Base-by-base conservation (phyloP, 176 grass and related monocot species). In the barley (Hordeum vulgare) region DNA sequence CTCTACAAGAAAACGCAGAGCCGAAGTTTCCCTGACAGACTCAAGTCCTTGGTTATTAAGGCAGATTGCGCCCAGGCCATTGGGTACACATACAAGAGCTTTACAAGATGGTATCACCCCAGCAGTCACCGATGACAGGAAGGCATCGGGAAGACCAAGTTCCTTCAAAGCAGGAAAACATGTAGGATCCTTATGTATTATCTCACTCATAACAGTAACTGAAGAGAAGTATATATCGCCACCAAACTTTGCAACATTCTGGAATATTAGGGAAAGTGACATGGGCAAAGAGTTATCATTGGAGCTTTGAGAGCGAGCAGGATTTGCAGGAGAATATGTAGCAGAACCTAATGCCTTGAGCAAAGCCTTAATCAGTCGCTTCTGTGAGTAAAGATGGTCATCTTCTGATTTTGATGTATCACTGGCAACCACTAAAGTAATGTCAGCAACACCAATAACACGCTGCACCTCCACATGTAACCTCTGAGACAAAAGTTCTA, bases 201-300 rank as follows among this genome's bases (percentile, higher is more conserved):
- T 99, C 84, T 99, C 96, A 53, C 93, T 96, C 96, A 99, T 96
- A 86, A 99, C 90, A 85, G 93, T 93, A 71, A 99, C 96, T 74
- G 93, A 88, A 80, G 96, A 95, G 89, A 96, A 99, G 81, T 99
- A 99, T 41, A 99, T 99, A 53, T 99, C 93, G 24, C 96, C 96
- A 74, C 96, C 96, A 85, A 99, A 99, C 73, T 66, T 92, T 9
- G 87, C 84, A 77, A 92, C 90, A 86, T 99, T 93, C 80, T 87
- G 89, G 90, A 99, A 99, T 99, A 99, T 63, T 61, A 96, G 85
- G 66, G 93, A 91, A 80, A 99, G 88, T 85, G 96, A 94, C 58
- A 83, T 84, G 89, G 93, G 93, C 68, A 99, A 86, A 69, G 93
- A 92, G 74, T 81, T 95, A 57, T 99, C 91, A 77, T 86, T 87